Evolutionary conservation across 352 stramenopile species (phyloP), one percentile per base, ranked within the genome.

Genomic region (Globisporangium polare): DNA sequence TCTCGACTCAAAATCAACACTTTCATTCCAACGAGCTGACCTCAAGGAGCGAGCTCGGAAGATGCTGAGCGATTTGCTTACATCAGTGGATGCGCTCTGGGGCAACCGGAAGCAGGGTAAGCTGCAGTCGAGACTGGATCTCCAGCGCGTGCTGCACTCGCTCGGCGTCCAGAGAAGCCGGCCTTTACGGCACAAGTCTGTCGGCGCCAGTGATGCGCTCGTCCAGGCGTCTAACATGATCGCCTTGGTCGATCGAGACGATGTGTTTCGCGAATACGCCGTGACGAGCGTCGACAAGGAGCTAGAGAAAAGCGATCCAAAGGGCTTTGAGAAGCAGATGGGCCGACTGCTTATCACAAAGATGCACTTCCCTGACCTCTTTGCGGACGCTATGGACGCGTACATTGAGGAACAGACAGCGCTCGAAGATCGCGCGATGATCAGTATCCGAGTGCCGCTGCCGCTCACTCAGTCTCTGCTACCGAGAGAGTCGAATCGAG

Each of bases 81-180:
- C 22, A 3, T 26, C 59, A 0, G 65, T 67, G 0, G 75, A 86
- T 20, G 67, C 58, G 22, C n/a, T 79, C 2, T 89, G 79, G 79
- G 66, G 68, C 26, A 65, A 83, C 33, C 86, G 75, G 75, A 81
- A 72, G n/a, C 66, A 71, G 2, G 63, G 53, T 1, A 72, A 71
- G 54, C 35, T 68, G 17, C 59, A 68, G 4, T 41, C 68, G 3
- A 62, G 68, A 17, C 26, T 37, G 5, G 67, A 81, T 5, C 5
- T 75, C 0, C 54, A 69, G 9, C 59, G 33, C 18, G 35, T 74
- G 12, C 41, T 78, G 3, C 7, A 26, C 35, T 53, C 60, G 7
- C 47, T 63, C 5, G 58, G 65, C 3, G 13, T 68, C 4, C 46
- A 63, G 3, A 35, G 59, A 52, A 64, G 20, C 35, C 68, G 47